Base-by-base conservation (phyloP, 352 stramenopile genomes). In the Globisporangium megalacanthum region DNA sequence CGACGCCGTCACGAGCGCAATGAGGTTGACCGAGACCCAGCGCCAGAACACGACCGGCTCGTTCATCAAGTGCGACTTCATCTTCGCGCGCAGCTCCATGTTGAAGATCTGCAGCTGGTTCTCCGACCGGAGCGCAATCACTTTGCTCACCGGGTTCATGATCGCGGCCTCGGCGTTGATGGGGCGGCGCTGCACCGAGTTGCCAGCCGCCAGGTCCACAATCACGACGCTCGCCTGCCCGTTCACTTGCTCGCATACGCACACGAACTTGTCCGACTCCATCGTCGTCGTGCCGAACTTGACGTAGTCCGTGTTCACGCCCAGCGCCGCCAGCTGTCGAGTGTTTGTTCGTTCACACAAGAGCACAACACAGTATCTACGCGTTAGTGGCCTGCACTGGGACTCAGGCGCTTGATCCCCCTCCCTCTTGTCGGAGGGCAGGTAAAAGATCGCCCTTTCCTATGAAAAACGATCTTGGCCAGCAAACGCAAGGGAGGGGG, bases 31-130 rank as follows among this genome's bases (percentile, higher is more conserved):
- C 49, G 83, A 94, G 35, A 98, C 96, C 97, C 97, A 99, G 56
- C 96, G 92, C 97, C 97, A 99, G 74, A 98, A 99, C n/a, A 98
- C 89, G 42, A 99, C 83, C 10, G 94, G 70, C 60, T 97, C 88
- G 56, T 83, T 87, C 80, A 97, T 94, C 70, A 97, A 73, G 65
- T 94, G 85, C 58, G 83, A 96, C 77, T 99, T 99, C 76, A 99
- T 92, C 78, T 99, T 99, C n/a, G 85, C 81, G 48, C 98, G 97
- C n/a, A 98, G 82, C 66, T 99, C 97, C 61, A 99, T 92, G 79
- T 99, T 99, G 82, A 99, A 99, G 65, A 99, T 98, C 83, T 99
- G 98, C 64, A 99, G 88, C 69, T 96, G 95, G 65, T 93, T 93
- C 62, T 93, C 84, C n/a, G 86, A 82, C 25, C 85, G 79, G 56